Conservation (phyloP, 352 stramenopile genomes). For the Phytophthora kernoviae region DNA sequence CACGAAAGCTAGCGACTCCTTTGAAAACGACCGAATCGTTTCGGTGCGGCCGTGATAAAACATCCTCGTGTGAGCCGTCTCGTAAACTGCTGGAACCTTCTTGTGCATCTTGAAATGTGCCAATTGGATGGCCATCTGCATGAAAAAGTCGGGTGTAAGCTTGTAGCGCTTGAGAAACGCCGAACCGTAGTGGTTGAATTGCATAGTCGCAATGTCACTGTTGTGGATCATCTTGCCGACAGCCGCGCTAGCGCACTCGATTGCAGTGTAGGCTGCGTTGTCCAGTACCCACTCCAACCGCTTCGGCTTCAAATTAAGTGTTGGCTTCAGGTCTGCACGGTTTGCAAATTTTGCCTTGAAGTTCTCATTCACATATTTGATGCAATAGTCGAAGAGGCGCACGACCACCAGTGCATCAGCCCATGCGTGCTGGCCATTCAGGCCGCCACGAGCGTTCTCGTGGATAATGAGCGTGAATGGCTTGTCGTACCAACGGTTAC, state of each 20-base stretch:
- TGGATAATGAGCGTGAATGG: conserved; percentile 97
- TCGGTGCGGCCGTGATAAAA: conserved; percentile 98
- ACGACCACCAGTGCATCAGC: conserved; percentile 97
- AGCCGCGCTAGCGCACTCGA: conserved; percentile 87
- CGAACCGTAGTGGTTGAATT: conserved; percentile 93
- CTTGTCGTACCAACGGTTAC: conserved; percentile 99
- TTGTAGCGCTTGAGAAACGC: conserved; percentile 94
- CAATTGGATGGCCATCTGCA: conserved; percentile 97
- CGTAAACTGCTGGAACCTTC: conserved; percentile 94
- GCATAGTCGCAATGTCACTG: conserved; percentile 90
- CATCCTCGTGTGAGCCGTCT: conserved; percentile 96
- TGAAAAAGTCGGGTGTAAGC: conserved; percentile 96
- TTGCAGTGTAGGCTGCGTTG: conserved; percentile 76
- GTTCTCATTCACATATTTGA: conserved; percentile 92
- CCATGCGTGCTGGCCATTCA: conserved; percentile 97
- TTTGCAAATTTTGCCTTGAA: conserved; percentile 89
- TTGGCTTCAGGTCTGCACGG: conserved; percentile 70
- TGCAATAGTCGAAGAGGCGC: conserved; percentile 93
- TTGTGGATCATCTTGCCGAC: conserved; percentile 93
- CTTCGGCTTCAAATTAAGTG: conserved; percentile 66
- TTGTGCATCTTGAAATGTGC: conserved; percentile 96
- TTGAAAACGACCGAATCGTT: conserved; percentile 89
- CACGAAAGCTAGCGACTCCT: conserved; percentile 90
- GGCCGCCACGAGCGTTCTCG: conserved; percentile 94
- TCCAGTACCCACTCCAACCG: conserved; percentile 86